Evolutionary conservation across 257 asterid species (phyloP).

Genomic region (Plectranthus barbatus): DNA sequence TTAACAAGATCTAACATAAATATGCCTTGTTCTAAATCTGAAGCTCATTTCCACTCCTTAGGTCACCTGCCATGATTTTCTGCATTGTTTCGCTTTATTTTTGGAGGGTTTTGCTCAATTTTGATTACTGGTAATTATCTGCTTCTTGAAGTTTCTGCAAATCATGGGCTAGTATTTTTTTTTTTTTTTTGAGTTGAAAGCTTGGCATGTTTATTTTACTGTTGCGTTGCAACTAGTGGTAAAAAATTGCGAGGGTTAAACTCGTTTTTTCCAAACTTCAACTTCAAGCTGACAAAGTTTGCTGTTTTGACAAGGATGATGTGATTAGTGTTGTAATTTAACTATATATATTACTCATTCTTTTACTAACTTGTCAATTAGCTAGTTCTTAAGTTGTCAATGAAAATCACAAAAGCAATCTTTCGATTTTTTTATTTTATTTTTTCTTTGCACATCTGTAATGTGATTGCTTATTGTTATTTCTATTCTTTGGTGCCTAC

Average conservation of each 20-base stretch:
- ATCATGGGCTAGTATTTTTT: not conserved
- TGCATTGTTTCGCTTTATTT: not conserved
- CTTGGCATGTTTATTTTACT: not conserved
- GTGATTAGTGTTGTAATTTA: not conserved
- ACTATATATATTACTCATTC: not conserved
- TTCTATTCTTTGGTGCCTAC: not conserved
- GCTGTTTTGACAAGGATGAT: not conserved
- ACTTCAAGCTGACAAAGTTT: slow-evolving; percentile 3
- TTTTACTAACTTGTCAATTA: slow-evolving; percentile 5
- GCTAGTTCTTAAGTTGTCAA: not conserved
- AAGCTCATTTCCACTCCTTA: slow-evolving; percentile 5
- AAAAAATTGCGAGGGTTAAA: not conserved
- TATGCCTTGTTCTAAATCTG: not conserved
- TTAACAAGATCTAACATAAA: slow-evolving; percentile 27
- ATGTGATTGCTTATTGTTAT: not conserved
- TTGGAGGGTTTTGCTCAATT: not conserved
- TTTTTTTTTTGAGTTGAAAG: not conserved
- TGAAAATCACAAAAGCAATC: not conserved
- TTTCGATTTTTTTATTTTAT: not conserved
- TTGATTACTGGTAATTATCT: not conserved
- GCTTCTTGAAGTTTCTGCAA: not conserved
- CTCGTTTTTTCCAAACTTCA: not conserved
- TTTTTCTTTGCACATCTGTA: slow-evolving; percentile 11
- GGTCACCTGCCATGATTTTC: not conserved
- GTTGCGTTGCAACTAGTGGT: slow-evolving; percentile 1